Base-by-base conservation (phyloP, 768 basidiomycete species). In the Amyloporia xantha region DNA sequence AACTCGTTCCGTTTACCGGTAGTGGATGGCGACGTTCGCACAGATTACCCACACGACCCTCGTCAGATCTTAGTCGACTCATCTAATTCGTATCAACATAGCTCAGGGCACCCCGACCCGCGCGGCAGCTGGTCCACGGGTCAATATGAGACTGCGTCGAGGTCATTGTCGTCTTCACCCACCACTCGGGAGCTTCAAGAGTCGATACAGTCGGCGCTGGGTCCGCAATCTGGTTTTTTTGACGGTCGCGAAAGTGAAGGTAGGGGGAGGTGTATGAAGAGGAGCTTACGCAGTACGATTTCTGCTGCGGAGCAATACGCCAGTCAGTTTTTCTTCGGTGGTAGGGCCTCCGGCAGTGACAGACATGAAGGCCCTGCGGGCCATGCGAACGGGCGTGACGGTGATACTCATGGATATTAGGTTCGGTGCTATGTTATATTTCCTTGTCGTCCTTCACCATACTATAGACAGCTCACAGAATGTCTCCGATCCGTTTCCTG, bases 281-380 rank as follows among this genome's bases (percentile, higher is more conserved):
- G 80, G 52, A 81, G 77, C 54, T 56, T 87, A 44, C 75, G 86
- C 42, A 85, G 76, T 50, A 86, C 84, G 12, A 63, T 88, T 39
- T 78, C 73, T 48, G 81, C 77, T 28, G 85, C 86, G 10, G 85
- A 87, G 58, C 79, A 82, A 47, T 83, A 82, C 59, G 80, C 82
- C 4, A 79, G 71, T 51, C 72, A 79, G 4, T 74, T 86, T 52
- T 65, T 84, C 28, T 85, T 86, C 50, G 82, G 83, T n/a, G 73
- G 82, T 24, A 62, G 59, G 20, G 40, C 47, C 17, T 38, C 52
- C 12, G 54, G 53, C 25, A 47, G 57, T 11, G 44, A 43, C 11
- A 48, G 42, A 20, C 48, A 49, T n/a, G 59, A 59, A n/a, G 58
- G 56, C 11, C 49, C 49, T 13, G 54, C 52, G 3, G 57, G 54